phyloP scores from a whole-genome alignment of 2,329 filamentous ascomycete species.

The Cercospora berteroae region DNA sequence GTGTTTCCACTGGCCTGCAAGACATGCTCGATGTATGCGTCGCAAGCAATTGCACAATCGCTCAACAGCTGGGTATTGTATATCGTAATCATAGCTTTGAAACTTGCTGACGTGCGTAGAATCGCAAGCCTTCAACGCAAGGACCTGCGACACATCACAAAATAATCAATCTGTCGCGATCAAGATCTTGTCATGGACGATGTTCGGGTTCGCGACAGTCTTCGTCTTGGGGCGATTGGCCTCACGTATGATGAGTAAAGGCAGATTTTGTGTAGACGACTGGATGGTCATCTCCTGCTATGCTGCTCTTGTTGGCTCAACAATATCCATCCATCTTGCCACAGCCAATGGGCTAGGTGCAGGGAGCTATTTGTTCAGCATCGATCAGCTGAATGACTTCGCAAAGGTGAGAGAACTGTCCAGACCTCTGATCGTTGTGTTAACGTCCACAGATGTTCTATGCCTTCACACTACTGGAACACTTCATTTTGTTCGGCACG shows the following conservation, averaged over 20 bases:
- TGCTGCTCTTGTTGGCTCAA: slow-evolving; percentile 9
- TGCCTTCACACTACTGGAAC: slow-evolving; percentile 6
- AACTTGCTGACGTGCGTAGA: not conserved
- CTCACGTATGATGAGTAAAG: not conserved
- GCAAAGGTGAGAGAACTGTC: slow-evolving; percentile 5
- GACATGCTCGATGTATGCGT: slow-evolving; percentile 11
- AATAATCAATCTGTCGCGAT: not conserved
- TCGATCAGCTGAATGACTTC: slow-evolving; percentile 8
- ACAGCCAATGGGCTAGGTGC: slow-evolving; percentile 11
- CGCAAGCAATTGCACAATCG: slow-evolving; percentile 9
- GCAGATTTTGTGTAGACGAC: slow-evolving; percentile 9
- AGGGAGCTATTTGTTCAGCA: slow-evolving; percentile 9
- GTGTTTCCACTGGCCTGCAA: not conserved
- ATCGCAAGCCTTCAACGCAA: not conserved
- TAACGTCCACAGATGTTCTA: slow-evolving; percentile 1
- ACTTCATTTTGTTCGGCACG: slow-evolving; percentile 12
- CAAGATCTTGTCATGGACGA: slow-evolving; percentile 12
- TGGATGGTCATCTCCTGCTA: slow-evolving; percentile 9
- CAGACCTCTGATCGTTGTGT: not conserved
- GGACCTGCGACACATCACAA: not conserved
- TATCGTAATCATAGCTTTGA: not conserved
- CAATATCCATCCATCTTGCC: slow-evolving; percentile 4
- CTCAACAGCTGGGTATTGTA: slow-evolving; percentile 8
- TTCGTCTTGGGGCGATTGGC: slow-evolving; percentile 3
- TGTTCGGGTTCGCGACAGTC: slow-evolving; percentile 5